Base-by-base conservation (phyloP, 306 rosid species). In the Psophocarpus tetragonolobus region DNA sequence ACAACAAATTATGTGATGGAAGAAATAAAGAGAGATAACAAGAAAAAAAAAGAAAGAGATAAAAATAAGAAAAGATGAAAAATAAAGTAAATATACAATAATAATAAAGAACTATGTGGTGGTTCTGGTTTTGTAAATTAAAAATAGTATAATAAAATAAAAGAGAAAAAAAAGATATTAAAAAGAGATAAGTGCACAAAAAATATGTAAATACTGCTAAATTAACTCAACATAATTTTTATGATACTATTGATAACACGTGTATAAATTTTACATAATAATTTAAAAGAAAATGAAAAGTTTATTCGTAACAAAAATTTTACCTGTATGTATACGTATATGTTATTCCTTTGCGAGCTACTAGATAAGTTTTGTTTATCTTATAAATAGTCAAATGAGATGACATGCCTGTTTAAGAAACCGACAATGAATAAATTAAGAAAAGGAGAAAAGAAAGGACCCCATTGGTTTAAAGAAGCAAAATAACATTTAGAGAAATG, bases 401-500 rank as follows among this genome's bases (percentile, higher is more conserved):
- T 50, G 81, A 20, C 44, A 74, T 74, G 83, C 44, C 30, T 17
- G 47, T 63, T 45, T 70, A 67, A 78, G 74, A 76, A 76, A 70
- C 41, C 47, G 32, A 45, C 73, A 77, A 81, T 32, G 0, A 51
- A 27, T 20, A 30, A 60, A 74, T 15, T 61, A 41, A 78, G 18
- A 18, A 6, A 48, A 32, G 29, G 14, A 11, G 45, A 71, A 71
- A 72, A 62, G 30, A 71, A 82, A 71, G 13, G 70, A 73, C 6
- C 70, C 62, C 71, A 77, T 81, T 60, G 69, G 75, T 56, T 65
- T 26, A 68, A 4, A 2, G 29, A 32, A 78, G 65, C 11, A 84
- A 74, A 74, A 71, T 71, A 63, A 50, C 5, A 36, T 45, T 76
- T 67, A 51, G 47, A 79, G 62, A 79, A 71, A 82, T 85, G 86